phyloP scores from a whole-genome alignment of 2,329 filamentous ascomycete species.

The Paraconiothyrium brasiliense region DNA sequence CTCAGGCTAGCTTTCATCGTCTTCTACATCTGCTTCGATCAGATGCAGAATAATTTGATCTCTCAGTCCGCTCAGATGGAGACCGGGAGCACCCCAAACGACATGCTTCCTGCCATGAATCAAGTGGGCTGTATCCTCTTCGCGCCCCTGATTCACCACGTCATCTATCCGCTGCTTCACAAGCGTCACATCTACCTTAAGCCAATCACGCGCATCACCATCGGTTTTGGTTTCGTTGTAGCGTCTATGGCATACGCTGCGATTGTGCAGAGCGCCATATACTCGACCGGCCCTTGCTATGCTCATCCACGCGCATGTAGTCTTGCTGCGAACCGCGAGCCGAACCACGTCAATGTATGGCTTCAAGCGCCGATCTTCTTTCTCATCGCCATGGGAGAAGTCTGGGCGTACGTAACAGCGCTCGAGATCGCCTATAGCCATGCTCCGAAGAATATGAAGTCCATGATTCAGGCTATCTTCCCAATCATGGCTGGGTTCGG shows the following conservation, averaged over 20 bases:
- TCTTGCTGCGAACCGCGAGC: conserved; percentile 13
- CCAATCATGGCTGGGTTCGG: conserved; percentile 45
- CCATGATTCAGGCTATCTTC: conserved; percentile 48
- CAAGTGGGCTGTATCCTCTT: conserved; percentile 46
- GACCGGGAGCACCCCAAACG: conserved; percentile 45
- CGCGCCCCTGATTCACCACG: conserved; percentile 40
- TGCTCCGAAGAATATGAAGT: conserved; percentile 55
- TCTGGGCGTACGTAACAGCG: conserved; percentile 54
- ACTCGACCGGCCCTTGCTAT: conserved; percentile 40
- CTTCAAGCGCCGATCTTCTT: conserved; percentile 54
- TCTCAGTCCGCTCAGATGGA: conserved; percentile 50
- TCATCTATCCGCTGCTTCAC: conserved; percentile 42
- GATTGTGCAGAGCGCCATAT: conserved; percentile 44
- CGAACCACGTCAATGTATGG: conserved; percentile 49
- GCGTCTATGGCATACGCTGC: conserved; percentile 44
- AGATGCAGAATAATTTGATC: conserved; percentile 52
- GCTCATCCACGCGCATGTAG: conserved; percentile 48
- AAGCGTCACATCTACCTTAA: conserved; percentile 37
- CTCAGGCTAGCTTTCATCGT: conserved; percentile 36
- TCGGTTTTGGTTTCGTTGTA: conserved; percentile 43
- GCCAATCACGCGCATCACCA: conserved; percentile 41
- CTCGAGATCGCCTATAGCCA: conserved; percentile 57
- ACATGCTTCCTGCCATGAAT: conserved; percentile 45
- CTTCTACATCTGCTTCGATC: conserved; percentile 51
- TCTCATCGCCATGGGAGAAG: conserved; percentile 52